Conservation (phyloP, 148 eudicot genomes). For the Vaccinium myrtillus region DNA sequence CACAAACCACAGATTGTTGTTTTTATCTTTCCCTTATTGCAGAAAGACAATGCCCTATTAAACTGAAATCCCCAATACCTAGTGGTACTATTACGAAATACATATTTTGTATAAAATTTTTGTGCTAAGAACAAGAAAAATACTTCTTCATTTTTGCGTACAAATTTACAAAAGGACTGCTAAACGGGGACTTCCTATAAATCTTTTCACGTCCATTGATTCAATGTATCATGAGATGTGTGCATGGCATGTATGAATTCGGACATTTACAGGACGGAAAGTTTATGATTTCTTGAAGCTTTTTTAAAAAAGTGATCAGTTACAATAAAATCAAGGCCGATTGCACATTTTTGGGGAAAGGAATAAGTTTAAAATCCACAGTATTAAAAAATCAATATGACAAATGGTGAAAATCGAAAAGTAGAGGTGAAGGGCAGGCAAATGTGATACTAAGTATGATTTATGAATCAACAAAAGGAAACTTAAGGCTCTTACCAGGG, state of each 20-base stretch:
- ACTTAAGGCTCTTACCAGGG: conserved; percentile 52
- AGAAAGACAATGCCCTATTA: background rate
- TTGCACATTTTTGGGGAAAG: background rate
- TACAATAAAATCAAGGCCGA: too few species aligned
- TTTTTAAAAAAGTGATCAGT: background rate
- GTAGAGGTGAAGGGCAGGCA: background rate
- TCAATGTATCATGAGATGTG: background rate
- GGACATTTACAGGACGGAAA: background rate
- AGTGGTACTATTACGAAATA: background rate
- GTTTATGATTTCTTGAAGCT: background rate
- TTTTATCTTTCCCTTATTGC: background rate
- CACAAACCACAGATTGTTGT: background rate
- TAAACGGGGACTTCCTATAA: background rate
- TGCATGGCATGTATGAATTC: background rate
- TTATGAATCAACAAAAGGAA: background rate
- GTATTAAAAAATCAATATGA: background rate
- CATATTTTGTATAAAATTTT: background rate
- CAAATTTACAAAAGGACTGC: background rate
- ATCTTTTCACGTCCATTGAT: background rate
- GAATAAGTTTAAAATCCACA: background rate
- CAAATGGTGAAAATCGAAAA: background rate
- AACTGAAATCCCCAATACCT: background rate
- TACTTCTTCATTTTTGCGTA: background rate
- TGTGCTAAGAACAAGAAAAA: background rate
- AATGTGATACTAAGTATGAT: background rate